Evolutionary conservation across 176 grass and related monocot genomes (phyloP), one percentile per base, ranked within the genome.

Genomic region (Musa acuminata): DNA sequence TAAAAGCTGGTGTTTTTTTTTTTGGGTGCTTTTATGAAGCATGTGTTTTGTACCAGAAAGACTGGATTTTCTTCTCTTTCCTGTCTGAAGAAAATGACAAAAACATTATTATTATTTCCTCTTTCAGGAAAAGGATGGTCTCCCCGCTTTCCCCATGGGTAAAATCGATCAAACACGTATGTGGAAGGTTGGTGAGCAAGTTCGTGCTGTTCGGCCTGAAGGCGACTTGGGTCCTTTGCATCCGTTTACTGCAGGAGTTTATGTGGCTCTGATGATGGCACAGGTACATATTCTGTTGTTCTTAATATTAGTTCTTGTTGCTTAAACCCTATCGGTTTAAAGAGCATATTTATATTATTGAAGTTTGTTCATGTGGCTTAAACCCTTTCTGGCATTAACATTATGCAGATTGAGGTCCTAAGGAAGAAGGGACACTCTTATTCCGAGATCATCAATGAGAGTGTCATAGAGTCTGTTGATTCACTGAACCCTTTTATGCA

Each of bases 401-500:
- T 19, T 19, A 58, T 65, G 35, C 79, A 97, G 90, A 88, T 97
- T 83, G 93, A 97, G 63, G 80, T 93, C 53, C 82, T 88, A 22
- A 78, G 82, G 57, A 93, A 92, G 83, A 97, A 97, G 80, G 87
- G 85, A 0, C 94, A 97, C 73, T 90, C 90, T 7, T 97, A 90
- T 75, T 92, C 93, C 0, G 87, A 91, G 69, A 97, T 97, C 14
- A 91, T 97, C 53, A 97, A 97, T 55, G 87, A 97, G 81, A 90
- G 83, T 63, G 75, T 97, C 55, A 97, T 97, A 0, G 94, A 93
- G 67, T 92, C 93, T 0, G 93, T 96, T 1, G 93, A 96, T 77
- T 96, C 89, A 9, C 53, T 96, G 4, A 97, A 97, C 64, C 94
- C 94, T 2, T 97, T 93, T 64, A 97, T 97, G 94, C 94, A 97